These are phyloP conservation scores for Triticum dicoccoides DNA, from an alignment of 176 grass and related monocot species.

Conservation along the genomic window DNA sequence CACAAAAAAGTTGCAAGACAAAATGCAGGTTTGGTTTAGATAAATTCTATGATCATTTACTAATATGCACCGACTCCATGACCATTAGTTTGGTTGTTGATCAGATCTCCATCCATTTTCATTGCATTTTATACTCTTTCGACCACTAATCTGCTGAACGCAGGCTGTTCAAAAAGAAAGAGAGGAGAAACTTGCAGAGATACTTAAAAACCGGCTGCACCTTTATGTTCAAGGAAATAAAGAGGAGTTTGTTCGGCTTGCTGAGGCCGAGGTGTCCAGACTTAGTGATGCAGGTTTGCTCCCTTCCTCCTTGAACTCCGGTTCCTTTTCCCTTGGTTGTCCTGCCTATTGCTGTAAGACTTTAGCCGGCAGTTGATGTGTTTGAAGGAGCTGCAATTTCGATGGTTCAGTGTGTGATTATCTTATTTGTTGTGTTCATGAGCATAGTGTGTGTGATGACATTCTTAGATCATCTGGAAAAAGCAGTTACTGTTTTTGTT, in stretches of 20 bases:
- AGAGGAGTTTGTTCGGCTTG: conserved; percentile 58
- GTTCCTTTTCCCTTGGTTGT: not conserved
- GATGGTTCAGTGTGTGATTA: conserved; percentile 4
- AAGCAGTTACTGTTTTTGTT: not conserved
- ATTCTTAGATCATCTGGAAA: not conserved
- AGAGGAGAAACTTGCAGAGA: conserved; percentile 88
- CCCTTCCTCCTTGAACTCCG: not conserved
- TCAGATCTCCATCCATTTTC: conserved; percentile 11
- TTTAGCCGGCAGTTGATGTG: not conserved
- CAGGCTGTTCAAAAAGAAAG: conserved; percentile 92
- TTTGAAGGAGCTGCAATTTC: not conserved
- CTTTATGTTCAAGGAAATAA: conserved; percentile 85
- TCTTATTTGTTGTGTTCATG: not conserved
- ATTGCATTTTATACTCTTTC: conserved; percentile 30
- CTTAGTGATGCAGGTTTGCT: conserved; percentile 81
- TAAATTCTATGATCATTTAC: conserved; percentile 14
- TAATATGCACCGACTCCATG: conserved; percentile 1
- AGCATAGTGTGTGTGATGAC: not conserved
- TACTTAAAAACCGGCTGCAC: conserved; percentile 68
- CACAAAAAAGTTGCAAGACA: conserved; percentile 73
- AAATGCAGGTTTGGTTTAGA: conserved; percentile 46
- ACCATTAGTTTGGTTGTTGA: not conserved
- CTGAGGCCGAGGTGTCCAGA: conserved; percentile 79
- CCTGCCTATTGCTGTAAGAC: conserved; percentile 5
- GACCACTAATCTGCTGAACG: conserved; percentile 19